phyloP scores from a whole-genome alignment of 768 basidiomycete species.

The Suillus cothurnatus region DNA sequence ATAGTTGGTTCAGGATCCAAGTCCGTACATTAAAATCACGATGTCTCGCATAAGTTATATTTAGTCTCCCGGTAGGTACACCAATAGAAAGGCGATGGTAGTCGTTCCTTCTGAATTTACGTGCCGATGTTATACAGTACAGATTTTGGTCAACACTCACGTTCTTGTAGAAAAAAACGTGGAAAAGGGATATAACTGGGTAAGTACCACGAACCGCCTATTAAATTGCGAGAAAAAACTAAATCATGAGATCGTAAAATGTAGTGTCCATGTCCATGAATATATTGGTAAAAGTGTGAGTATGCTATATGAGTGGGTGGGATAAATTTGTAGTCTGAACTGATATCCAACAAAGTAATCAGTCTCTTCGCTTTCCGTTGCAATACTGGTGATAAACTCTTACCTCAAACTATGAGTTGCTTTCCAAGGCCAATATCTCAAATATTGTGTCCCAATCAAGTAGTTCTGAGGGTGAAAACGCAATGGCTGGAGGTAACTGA shows the following conservation, averaged over 20 bases:
- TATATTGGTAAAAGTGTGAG: neutral
- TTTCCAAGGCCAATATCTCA: conserved; percentile 23
- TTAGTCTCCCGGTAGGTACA: neutral
- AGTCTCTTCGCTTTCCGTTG: neutral
- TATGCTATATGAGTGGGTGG: neutral
- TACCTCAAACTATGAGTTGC: neutral
- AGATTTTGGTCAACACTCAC: neutral
- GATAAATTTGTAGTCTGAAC: neutral
- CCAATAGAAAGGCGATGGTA: neutral
- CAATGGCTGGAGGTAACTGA: conserved; percentile 7
- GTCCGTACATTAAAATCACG: neutral
- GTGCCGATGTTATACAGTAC: neutral
- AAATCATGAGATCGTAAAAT: neutral
- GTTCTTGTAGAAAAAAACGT: neutral
- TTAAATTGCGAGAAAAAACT: neutral
- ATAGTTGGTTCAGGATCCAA: neutral
- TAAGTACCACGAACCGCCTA: neutral
- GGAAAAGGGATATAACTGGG: neutral
- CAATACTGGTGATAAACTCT: neutral
- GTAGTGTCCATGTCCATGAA: neutral
- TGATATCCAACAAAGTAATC: neutral
- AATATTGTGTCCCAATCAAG: conserved; percentile 36
- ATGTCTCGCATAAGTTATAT: neutral
- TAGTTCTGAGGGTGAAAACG: conserved; percentile 20
- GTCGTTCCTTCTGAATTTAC: neutral